Base-by-base conservation (phyloP, 2,329 filamentous ascomycete species). In the Onygena corvina region DNA sequence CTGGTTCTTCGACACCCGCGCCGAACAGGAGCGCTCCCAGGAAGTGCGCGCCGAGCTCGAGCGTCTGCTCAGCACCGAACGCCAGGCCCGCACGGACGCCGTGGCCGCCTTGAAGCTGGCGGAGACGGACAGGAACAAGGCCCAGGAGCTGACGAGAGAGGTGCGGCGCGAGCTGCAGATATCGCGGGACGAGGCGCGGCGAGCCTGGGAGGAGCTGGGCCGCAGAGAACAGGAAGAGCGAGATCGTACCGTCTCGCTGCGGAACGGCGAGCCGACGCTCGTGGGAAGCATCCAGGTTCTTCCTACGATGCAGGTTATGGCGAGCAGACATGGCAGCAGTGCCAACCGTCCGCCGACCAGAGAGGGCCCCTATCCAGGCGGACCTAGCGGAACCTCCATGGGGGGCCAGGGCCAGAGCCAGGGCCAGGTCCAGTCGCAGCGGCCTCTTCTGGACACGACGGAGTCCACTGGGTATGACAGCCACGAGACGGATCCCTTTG, bases 141-240 rank as follows among this genome's bases (percentile, higher is more conserved):
- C 80, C 0, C 83, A 93, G 57, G 86, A 86, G 60, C 75, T 87
- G 57, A 76, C 94, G n/a, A 74, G 76, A 12, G 92, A 96, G 65
- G 88, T 94, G 84, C 84, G 84, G 58, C 86, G 92, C 54, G 92
- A 98, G 67, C 74, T 96, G 33, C 79, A 84, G 59, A 98, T 98
- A 53, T 93, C 89, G 33, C 95, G 94, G 62, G 90, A 95, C 58
- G 92, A 98, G 67, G 90, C 92, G 6, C 81, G 90, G 30, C 80
- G 92, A 50, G 92, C 92, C 1, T 98, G 92, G 92, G 92, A 98
- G 69, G 92, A 96, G 66, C 78, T 98, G 1, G 92, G 92, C 20
- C 79, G 90, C 47, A 80, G 88, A 47, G 92, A 96, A 66, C 87
- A 95, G 61, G 86, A 93, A 66, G 90, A 95, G 66, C 80, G 90